phyloP scores from a whole-genome alignment of 495 filamentous ascomycete species.

The Penicillium angulare region DNA sequence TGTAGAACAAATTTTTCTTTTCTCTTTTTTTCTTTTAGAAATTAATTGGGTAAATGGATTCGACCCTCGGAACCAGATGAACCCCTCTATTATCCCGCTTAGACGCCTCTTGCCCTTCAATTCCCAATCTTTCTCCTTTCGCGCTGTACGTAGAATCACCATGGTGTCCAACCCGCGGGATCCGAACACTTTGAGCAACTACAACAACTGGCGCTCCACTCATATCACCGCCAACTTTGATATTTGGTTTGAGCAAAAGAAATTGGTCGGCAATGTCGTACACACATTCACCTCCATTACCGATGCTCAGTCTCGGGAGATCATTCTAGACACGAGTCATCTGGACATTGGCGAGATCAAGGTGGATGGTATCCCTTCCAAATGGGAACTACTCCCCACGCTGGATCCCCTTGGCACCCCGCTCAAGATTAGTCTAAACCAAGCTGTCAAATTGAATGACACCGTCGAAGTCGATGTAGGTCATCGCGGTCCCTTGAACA shows the following conservation, averaged over 20 bases:
- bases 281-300: slow-evolving; percentile 72
- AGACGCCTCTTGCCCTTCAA: background rate
- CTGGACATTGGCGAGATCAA: slow-evolving; percentile 67
- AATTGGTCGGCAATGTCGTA: slow-evolving; percentile 70
- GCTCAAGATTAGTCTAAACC: slow-evolving; percentile 67
- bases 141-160: slow-evolving; percentile 21
- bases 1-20: background rate
- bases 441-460: slow-evolving; percentile 59
- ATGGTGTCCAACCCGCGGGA: slow-evolving; percentile 59
- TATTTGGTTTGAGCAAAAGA: slow-evolving; percentile 76
- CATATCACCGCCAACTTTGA: slow-evolving; percentile 76
- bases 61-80: too few relatives aligned
- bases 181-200: slow-evolving; percentile 90
- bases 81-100: background rate
- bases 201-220: slow-evolving; percentile 75
- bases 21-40: background rate
- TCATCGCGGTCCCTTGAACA: background rate
- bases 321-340: slow-evolving; percentile 84
- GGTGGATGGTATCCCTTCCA: slow-evolving; percentile 54
- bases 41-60: too few relatives aligned
- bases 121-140: background rate
- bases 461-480: slow-evolving; percentile 60
- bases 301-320: slow-evolving; percentile 64
- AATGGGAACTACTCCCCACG: slow-evolving; percentile 69
- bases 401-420: slow-evolving; percentile 77